Evolutionary conservation across 331 rosid genomes (phyloP).

Genomic region (Quercus phellos): DNA sequence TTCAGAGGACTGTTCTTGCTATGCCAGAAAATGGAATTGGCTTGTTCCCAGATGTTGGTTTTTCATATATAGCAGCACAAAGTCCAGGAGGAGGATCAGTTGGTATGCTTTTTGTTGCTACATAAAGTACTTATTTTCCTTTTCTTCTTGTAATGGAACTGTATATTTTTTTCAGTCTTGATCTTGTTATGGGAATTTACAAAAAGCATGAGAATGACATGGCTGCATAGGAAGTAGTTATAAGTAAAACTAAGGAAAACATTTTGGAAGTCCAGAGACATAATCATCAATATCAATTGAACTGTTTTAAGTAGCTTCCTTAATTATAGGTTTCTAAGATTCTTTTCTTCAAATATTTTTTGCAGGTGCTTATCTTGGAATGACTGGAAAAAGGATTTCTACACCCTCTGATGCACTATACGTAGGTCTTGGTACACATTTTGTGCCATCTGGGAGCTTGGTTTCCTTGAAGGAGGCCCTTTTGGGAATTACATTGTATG

Average conservation of each 20-base stretch:
- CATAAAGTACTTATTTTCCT: background rate
- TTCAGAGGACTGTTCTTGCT: constrained; percentile 86
- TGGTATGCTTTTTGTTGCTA: constrained; percentile 45
- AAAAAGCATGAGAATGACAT: background rate
- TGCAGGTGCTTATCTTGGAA: constrained; percentile 90
- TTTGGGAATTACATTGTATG: constrained; percentile 72
- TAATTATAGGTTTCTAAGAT: constrained; percentile 2
- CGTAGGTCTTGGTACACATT: constrained; percentile 89
- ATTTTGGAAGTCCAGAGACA: constrained; percentile 4
- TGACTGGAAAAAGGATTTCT: constrained; percentile 87
- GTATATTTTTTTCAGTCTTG: background rate
- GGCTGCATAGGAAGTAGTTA: constrained; percentile 4
- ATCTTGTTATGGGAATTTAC: constrained; percentile 7
- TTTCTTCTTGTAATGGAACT: background rate
- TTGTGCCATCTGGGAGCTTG: constrained; percentile 79
- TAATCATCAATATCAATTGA: background rate
- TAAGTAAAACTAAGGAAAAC: background rate
- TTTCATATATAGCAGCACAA: constrained; percentile 82
- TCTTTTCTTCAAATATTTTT: constrained; percentile 10
- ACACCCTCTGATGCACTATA: constrained; percentile 86
- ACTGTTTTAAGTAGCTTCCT: background rate
- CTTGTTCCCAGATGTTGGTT: constrained; percentile 92
- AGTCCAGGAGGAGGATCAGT: constrained; percentile 95
- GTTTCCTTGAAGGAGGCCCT: constrained; percentile 77
- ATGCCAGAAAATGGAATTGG: constrained; percentile 99